Evolutionary conservation across 1,284 basidiomycete genomes (phyloP).

Genomic region (Psilocybe mexicana): DNA sequence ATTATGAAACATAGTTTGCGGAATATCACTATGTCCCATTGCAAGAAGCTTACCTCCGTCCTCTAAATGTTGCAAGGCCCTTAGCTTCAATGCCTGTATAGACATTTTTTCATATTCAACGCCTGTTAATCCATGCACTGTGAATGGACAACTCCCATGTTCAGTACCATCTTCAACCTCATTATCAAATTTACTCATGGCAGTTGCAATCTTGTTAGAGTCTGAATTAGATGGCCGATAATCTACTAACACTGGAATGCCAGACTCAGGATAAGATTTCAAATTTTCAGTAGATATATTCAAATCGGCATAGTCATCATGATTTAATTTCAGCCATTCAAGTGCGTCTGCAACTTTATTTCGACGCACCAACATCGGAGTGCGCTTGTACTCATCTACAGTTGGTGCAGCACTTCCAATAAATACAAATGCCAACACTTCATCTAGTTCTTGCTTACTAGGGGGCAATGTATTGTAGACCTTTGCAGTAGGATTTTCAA

Average conservation of each 20-base stretch:
- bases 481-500: conserved; percentile 33
- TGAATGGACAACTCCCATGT: conserved; percentile 35
- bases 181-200: conserved; percentile 24
- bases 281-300: conserved; percentile 36
- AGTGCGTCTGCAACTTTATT: conserved; percentile 32
- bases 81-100: conserved; percentile 20
- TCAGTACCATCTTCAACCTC: conserved; percentile 31
- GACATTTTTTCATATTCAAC: conserved; percentile 20
- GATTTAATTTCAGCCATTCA: conserved; percentile 40
- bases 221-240: conserved; percentile 21
- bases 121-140: conserved; percentile 36
- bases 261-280: conserved; percentile 23
- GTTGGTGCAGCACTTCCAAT: conserved; percentile 34
- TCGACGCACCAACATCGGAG: conserved; percentile 35
- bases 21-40: conserved; percentile 21
- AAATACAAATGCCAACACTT: conserved; percentile 38
- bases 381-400: conserved; percentile 32
- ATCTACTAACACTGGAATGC: conserved; percentile 31
- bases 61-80: conserved; percentile 22
- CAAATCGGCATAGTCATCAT: conserved; percentile 37
- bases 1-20: conserved; percentile 13
- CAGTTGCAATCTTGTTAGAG: conserved; percentile 3
- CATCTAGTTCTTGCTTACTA: conserved; percentile 33
- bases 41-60: conserved; percentile 14
- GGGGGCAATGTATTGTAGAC: conserved; percentile 36